Evolutionary conservation across 176 grass and related monocot species (phyloP), one percentile per base, ranked within the genome.

Genomic region (Zoysia pacifica): DNA sequence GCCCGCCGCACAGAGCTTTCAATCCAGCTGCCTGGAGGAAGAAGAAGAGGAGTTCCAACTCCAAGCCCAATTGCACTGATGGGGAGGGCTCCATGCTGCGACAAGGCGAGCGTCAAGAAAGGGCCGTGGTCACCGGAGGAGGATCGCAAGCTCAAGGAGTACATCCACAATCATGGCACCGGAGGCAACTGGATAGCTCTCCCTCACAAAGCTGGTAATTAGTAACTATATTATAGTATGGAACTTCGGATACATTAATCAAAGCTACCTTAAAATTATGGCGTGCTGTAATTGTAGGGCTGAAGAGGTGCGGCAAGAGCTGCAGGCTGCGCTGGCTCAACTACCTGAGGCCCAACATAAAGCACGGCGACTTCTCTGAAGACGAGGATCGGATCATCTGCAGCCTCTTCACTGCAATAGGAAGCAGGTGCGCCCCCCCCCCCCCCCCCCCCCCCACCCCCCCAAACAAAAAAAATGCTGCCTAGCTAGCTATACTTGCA

Each of bases 261-360:
- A 56, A 7, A 56, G 6, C 45, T 47, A 18, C 0, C 52, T 5
- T 7, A 5, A 7, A 11, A 19, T 16, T 7, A 19, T 19, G n/a
- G 19, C 55, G n/a, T 62, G 9, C 9, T 49, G 9, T 48, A 48
- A 49, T 49, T 15, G 7, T 11, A 94, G 93, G 93, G 68, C 84
- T 95, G 9, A 81, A 53, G 46, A 80, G 93, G 83, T 95, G 93
- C 78, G 93, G 93, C 61, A 95, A 95, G 83, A 95, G 93, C 82
- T 92, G 93, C 77, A 18, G 93, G 73, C 81, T 95, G 39, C 89
- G 93, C 70, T 97, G 90, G 93, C 86, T 97, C 53, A 97, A 97
- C 87, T 79, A 67, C 15, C 39, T 79, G 76, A 42, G 76, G 63
- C 76, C 76, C 5, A 79, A 79, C 76, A 67, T 79, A 20, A 79